Conservation (phyloP, 768 basidiomycete genomes). For the Trametes cubensis region DNA sequence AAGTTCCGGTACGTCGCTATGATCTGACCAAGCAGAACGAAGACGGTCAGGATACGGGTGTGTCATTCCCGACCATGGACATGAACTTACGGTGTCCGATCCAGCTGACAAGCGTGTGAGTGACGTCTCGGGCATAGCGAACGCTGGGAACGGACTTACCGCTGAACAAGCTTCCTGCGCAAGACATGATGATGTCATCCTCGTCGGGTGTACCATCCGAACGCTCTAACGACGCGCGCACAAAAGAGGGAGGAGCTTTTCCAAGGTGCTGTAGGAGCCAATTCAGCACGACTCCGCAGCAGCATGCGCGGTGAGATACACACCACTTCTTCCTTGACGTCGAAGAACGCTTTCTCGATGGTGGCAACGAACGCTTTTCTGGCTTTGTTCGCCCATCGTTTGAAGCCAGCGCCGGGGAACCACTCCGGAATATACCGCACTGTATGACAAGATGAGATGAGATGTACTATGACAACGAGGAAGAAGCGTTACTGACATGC, state of each 20-base stretch:
- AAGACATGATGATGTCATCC: constrained; percentile 12
- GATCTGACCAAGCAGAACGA: too few species aligned
- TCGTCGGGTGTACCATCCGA: constrained; percentile 4
- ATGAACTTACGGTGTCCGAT: constrained; percentile 12
- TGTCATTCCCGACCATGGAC: too few species aligned
- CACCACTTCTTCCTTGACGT: constrained; percentile 17
- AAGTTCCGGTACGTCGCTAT: not conserved
- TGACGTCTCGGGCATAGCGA: not conserved
- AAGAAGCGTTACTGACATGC: not conserved
- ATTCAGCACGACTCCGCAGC: too few species aligned
- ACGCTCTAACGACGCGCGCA: not conserved
- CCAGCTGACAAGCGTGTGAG: constrained; percentile 5
- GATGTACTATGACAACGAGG: too few species aligned
- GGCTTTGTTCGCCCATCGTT: constrained; percentile 19
- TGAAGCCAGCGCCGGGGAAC: constrained; percentile 31
- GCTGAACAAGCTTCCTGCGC: constrained; percentile 17
- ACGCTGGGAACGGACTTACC: constrained; percentile 1
- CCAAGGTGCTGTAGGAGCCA: not conserved
- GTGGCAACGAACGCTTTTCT: not conserved
- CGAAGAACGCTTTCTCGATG: constrained; percentile 15
- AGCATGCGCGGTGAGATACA: not conserved
- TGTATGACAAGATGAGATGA: not conserved
- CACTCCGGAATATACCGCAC: constrained; percentile 23
- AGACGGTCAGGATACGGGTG: too few species aligned
- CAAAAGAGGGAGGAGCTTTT: not conserved